These are phyloP conservation scores for Vigna hirtella DNA, from an alignment of 306 rosid genomes.

Conservation along the genomic window DNA sequence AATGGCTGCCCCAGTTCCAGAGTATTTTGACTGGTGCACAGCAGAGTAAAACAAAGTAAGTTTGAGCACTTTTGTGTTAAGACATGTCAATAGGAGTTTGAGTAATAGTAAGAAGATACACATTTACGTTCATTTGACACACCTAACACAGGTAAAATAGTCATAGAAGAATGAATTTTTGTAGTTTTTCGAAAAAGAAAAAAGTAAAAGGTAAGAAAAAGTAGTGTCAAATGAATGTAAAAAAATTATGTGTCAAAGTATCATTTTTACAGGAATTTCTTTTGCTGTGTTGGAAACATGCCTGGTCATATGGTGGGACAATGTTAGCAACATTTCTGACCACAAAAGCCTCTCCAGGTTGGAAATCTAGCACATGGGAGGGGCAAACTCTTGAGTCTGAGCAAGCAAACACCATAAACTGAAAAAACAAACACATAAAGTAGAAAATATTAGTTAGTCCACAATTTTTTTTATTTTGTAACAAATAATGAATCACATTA, in stretches of 20 bases:
- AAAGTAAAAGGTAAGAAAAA: no score
- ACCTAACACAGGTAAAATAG: no score
- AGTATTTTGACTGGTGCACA: conserved; percentile 56
- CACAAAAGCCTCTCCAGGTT: conserved; percentile 98
- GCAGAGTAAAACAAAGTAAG: conserved; percentile 1
- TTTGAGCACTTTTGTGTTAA: not conserved
- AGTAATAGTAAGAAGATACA: no score
- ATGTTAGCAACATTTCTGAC: conserved; percentile 97
- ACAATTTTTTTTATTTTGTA: no score
- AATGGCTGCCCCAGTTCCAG: conserved; percentile 85
- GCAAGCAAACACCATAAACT: conserved; percentile 99
- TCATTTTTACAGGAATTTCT: no score
- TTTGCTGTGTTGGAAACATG: not conserved
- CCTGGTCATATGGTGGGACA: conserved; percentile 91
- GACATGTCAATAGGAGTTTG: not conserved
- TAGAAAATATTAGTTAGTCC: no score
- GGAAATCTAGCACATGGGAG: conserved; percentile 89
- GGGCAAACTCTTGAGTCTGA: conserved; percentile 98
- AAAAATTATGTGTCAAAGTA: no score
- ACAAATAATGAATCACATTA: no score
- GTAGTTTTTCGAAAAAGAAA: no score
- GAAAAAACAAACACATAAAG: conserved; percentile 11
- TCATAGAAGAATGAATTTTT: no score
- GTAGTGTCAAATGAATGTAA: no score
- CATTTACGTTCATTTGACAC: no score